Conservation (phyloP, 208 protist species). For the Naegleria gruberi region DNA sequence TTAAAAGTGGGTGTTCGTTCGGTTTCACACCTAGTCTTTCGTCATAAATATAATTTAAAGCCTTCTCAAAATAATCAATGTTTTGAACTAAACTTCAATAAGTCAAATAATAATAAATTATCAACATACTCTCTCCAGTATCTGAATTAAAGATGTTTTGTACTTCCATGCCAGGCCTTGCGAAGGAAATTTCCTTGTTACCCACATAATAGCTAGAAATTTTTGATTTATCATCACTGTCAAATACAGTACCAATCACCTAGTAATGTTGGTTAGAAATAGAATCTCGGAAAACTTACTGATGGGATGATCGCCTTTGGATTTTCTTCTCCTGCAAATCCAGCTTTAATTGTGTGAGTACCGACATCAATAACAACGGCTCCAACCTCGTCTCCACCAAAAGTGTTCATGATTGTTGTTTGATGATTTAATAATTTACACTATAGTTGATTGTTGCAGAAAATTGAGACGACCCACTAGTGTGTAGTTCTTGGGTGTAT, state of each 20-base stretch:
- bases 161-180: not conserved
- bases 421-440: too few species aligned
- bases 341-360: slow-evolving; percentile 25
- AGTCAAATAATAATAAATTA: not conserved
- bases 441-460: too few species aligned
- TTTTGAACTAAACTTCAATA: slow-evolving; percentile 19
- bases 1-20: slow-evolving; percentile 33
- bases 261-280: too few species aligned
- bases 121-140: not conserved
- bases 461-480: too few species aligned
- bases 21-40: slow-evolving; percentile 28
- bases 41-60: slow-evolving; percentile 30
- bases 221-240: not conserved
- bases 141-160: not conserved
- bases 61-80: slow-evolving; percentile 35
- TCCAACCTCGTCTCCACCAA: slow-evolving; percentile 33
- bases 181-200: not conserved
- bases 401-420: not conserved
- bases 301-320: slow-evolving; percentile 41
- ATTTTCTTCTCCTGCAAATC: slow-evolving; percentile 44
- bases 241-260: not conserved
- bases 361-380: slow-evolving; percentile 42
- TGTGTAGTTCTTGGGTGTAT: too few species aligned
- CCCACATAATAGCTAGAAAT: not conserved
- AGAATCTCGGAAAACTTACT: slow-evolving; percentile 23